A percentile compares a stretch with the other conserved stretches of the same genome.
These are phyloP conservation scores for Ilex paraguariensis DNA, from an alignment of 305 asterid genomes.

Conservation along the genomic window DNA sequence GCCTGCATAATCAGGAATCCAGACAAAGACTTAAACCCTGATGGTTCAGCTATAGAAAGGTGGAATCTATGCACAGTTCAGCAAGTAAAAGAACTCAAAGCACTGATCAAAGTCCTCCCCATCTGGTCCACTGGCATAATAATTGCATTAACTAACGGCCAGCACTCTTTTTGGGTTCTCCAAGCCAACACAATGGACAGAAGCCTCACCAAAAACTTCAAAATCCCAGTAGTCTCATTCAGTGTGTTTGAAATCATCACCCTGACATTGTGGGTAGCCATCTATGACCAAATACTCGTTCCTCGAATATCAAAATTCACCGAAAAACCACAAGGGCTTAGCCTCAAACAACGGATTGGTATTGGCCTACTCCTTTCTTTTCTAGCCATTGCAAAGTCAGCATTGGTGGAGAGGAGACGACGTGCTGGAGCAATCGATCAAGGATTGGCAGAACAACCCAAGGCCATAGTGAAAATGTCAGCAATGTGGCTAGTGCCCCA, in stretches of 20 bases:
- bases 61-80: conserved; percentile 56
- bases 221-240: conserved; percentile 58
- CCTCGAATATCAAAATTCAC: conserved; percentile 44
- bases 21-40: conserved; percentile 24
- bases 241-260: conserved; percentile 36
- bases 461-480: conserved; percentile 43
- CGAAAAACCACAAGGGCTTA: conserved; percentile 35
- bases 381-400: conserved; percentile 42
- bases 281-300: conserved; percentile 46
- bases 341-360: conserved; percentile 58
- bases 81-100: conserved; percentile 63
- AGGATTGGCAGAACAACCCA: conserved; percentile 37
- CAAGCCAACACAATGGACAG: conserved; percentile 60
- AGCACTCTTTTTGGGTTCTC: conserved; percentile 40
- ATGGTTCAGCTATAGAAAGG: conserved; percentile 24
- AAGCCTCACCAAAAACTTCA: conserved; percentile 42
- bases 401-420: conserved; percentile 41
- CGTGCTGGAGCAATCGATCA: conserved; percentile 36
- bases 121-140: conserved; percentile 61
- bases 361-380: conserved; percentile 40
- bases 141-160: conserved; percentile 38
- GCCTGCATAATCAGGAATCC: conserved; percentile 48
- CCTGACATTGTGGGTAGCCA: conserved; percentile 37
- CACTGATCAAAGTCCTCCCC: conserved; percentile 45
- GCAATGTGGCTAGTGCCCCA: conserved; percentile 71